A percentile compares a stretch with the other conserved stretches of the same genome.
phyloP scores from a whole-genome alignment of 2,329 filamentous ascomycete species.

The Aspergillus sp. region DNA sequence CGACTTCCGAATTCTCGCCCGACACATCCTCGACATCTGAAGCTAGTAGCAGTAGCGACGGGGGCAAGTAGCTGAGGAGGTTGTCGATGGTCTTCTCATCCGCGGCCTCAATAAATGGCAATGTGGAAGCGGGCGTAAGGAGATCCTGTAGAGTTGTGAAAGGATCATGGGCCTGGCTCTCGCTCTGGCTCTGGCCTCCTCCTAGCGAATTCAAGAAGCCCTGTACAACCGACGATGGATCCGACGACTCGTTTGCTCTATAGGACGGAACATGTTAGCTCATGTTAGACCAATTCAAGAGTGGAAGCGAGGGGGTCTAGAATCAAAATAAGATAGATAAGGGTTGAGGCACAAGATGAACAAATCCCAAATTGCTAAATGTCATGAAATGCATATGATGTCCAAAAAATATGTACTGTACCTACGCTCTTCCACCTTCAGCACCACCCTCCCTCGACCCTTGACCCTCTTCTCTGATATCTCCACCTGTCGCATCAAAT shows the following conservation, averaged over 20 bases:
- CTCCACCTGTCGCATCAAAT: constrained; percentile 78
- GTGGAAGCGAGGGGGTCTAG: too few relatives aligned
- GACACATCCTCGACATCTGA: constrained; percentile 58
- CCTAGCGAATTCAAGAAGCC: constrained; percentile 82
- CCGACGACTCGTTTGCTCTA: constrained; percentile 56
- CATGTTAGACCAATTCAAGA: constrained; percentile 2
- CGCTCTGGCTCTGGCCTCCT: constrained; percentile 44
- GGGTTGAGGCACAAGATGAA: neutral
- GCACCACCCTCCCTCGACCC: constrained; percentile 85
- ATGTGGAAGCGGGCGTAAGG: constrained; percentile 67
- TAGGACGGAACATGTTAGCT: constrained; percentile 37
- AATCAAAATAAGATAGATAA: neutral
- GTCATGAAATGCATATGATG: neutral
- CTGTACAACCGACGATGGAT: constrained; percentile 73
- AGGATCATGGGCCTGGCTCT: constrained; percentile 48
- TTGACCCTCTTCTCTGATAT: constrained; percentile 84
- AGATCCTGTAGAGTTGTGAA: constrained; percentile 85
- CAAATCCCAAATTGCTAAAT: constrained; percentile 1
- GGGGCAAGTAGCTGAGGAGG: constrained; percentile 71
- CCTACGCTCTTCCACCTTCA: constrained; percentile 99
- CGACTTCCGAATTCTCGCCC: constrained; percentile 59
- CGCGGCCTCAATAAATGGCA: constrained; percentile 66
- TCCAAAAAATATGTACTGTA: constrained; percentile 57
- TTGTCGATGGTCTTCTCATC: constrained; percentile 61
- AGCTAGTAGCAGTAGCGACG: constrained; percentile 67